Percentiles rank a stretch among this genome's conserved stretches.
These are phyloP conservation scores for Hirschfeldia incana DNA, from an alignment of 345 rosid species.

Conservation along the genomic window DNA sequence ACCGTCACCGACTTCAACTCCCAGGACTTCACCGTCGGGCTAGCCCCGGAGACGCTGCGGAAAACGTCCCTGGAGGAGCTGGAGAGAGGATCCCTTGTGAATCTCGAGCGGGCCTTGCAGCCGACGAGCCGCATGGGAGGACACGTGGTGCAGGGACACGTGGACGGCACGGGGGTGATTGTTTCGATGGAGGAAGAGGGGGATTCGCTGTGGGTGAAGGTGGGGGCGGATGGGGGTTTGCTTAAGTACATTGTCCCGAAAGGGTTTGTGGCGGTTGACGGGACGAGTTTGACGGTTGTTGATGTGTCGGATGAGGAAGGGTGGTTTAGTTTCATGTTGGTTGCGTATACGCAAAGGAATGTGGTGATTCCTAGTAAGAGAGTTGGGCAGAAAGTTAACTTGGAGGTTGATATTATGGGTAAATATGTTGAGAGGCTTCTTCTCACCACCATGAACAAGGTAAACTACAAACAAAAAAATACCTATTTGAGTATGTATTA, in stretches of 20 bases:
- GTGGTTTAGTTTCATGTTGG: conserved; percentile 84
- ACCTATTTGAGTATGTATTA: no score
- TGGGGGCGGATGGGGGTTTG: conserved; percentile 51
- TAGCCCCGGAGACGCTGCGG: conserved; percentile 77
- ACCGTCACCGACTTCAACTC: conserved; percentile 68
- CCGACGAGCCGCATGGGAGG: conserved; percentile 84
- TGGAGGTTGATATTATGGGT: conserved; percentile 92
- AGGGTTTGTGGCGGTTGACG: conserved; percentile 85
- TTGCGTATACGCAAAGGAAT: conserved; percentile 73
- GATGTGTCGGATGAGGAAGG: conserved; percentile 74
- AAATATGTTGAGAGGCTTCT: conserved; percentile 93
- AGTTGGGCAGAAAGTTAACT: conserved; percentile 77
- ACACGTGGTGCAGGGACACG: conserved; percentile 93
- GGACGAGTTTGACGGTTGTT: conserved; percentile 88
- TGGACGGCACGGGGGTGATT: conserved; percentile 87
- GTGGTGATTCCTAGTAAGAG: conserved; percentile 72
- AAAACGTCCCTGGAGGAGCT: conserved; percentile 72
- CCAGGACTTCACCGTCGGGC: conserved; percentile 65
- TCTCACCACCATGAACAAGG: conserved; percentile 9
- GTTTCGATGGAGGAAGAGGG: conserved; percentile 57
- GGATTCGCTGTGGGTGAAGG: conserved; percentile 87
- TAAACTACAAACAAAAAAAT: no score
- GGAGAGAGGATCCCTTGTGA: conserved; percentile 66
- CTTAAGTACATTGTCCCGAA: conserved; percentile 77
- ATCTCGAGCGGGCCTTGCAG: conserved; percentile 80